Conservation (phyloP, 148 eudicot species). For the Polygonum aviculare region DNA sequence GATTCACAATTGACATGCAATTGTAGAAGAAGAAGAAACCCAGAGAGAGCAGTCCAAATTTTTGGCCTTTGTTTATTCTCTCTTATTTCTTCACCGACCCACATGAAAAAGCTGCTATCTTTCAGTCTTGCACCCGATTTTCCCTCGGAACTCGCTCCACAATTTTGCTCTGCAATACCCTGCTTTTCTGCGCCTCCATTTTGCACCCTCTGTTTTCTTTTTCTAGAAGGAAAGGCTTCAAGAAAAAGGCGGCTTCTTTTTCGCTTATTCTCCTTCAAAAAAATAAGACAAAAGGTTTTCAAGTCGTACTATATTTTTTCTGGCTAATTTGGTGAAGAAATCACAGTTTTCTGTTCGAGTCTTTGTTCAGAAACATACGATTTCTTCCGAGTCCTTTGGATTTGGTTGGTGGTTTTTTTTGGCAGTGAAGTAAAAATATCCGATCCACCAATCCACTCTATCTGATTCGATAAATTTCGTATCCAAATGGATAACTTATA, state of each 20-base stretch:
- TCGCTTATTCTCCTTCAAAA: neutral
- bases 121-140: too few relatives aligned
- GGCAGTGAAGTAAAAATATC: too few relatives aligned
- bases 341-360: too few relatives aligned
- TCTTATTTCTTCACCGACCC: neutral
- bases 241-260: neutral
- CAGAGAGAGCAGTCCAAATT: neutral
- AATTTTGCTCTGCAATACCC: neutral
- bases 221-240: neutral
- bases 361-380: too few relatives aligned
- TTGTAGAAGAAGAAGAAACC: neutral
- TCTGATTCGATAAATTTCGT: too few relatives aligned
- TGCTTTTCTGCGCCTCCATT: neutral
- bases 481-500: too few relatives aligned
- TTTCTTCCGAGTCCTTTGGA: too few relatives aligned
- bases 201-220: neutral
- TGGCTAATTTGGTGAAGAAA: neutral
- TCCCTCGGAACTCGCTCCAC: too few relatives aligned
- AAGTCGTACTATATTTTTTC: neutral
- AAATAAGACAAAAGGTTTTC: too few relatives aligned
- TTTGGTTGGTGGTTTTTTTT: too few relatives aligned
- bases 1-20: neutral
- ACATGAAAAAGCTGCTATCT: neutral
- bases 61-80: neutral
- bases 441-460: too few relatives aligned